These are phyloP conservation scores for Bipolaris zeicola DNA, from an alignment of 2,329 filamentous ascomycete genomes.

Conservation along the genomic window DNA sequence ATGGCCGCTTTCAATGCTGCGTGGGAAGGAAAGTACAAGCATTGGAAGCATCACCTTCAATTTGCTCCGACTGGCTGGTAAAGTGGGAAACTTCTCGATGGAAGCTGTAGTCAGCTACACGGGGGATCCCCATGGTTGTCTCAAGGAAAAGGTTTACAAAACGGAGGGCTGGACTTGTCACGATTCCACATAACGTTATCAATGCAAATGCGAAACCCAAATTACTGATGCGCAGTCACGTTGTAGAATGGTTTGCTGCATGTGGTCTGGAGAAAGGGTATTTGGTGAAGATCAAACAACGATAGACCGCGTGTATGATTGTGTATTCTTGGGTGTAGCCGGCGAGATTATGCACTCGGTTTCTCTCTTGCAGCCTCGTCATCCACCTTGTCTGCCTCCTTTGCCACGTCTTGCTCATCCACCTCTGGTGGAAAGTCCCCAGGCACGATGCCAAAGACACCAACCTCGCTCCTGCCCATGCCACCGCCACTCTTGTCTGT, in stretches of 20 bases:
- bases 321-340: background rate
- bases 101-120: background rate
- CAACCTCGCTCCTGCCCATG: constrained; percentile 57
- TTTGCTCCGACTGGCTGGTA: constrained; percentile 3
- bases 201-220: no score
- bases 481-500: constrained; percentile 56
- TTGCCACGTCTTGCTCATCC: constrained; percentile 9
- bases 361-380: constrained; percentile 27
- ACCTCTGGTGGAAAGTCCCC: constrained; percentile 39
- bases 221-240: no score
- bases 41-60: constrained; percentile 17
- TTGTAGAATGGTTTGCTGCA: no score
- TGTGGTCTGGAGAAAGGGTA: no score
- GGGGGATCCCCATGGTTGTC: no score
- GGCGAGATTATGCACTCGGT: constrained; percentile 6
- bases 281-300: no score
- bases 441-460: constrained; percentile 32
- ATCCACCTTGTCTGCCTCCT: constrained; percentile 11
- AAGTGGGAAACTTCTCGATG: background rate
- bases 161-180: no score
- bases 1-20: constrained; percentile 33
- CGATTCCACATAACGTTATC: no score
- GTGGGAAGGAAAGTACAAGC: constrained; percentile 24
- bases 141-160: no score
- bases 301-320: background rate